These are phyloP conservation scores for Dittrichia graveolens DNA, from an alignment of 129 eudicot genomes.

Conservation along the genomic window DNA sequence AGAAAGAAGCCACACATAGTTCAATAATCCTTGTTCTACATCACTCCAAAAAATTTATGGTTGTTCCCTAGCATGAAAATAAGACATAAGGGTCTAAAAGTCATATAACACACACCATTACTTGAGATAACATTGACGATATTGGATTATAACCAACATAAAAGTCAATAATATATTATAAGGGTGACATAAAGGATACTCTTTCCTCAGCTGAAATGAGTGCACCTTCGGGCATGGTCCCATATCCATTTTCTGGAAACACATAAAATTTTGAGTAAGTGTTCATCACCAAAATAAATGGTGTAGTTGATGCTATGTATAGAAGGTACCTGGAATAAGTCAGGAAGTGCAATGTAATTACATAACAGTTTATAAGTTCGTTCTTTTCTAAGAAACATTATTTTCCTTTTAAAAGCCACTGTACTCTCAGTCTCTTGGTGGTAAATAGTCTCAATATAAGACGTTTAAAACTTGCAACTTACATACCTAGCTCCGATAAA, in stretches of 20 bases:
- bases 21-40: too few relatives aligned
- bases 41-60: too few relatives aligned
- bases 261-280: background rate
- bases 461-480: too few relatives aligned
- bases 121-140: background rate
- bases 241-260: slow-evolving; percentile 92
- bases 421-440: background rate
- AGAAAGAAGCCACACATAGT: too few relatives aligned
- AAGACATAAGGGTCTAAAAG: background rate
- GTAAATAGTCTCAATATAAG: background rate
- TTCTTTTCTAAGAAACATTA: background rate
- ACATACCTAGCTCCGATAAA: too few relatives aligned
- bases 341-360: background rate
- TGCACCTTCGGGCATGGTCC: slow-evolving; percentile 99
- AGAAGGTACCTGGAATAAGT: background rate
- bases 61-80: background rate
- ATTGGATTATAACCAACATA: background rate
- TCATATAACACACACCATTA: background rate
- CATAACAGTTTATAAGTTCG: background rate
- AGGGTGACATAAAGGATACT: slow-evolving; percentile 66
- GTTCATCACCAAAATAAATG: background rate
- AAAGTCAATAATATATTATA: background rate
- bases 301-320: background rate
- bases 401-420: background rate
- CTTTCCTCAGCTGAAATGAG: slow-evolving; percentile 90